A percentile compares a stretch with the other conserved stretches of the same genome.
phyloP scores from a whole-genome alignment of 2,329 filamentous ascomycete genomes.

The Aspergillus quadricinctus region DNA sequence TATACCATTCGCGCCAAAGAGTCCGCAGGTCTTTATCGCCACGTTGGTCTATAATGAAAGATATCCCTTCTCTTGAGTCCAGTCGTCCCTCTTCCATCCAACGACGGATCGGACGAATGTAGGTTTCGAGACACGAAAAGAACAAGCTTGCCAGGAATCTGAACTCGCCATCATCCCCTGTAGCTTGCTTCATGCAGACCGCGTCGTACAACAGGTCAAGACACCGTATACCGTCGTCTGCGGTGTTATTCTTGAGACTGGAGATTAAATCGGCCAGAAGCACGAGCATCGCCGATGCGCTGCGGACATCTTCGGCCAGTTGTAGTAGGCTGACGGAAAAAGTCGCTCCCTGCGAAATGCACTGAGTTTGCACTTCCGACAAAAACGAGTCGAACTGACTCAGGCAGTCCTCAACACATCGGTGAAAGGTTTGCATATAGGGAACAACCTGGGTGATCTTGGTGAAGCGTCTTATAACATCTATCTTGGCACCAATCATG shows the following conservation, averaged over 20 bases:
- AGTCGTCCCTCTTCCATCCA: conserved; percentile 85
- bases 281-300: conserved; percentile 52
- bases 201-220: conserved; percentile 74
- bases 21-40: conserved; percentile 55
- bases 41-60: conserved; percentile 66
- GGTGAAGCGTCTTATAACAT: conserved; percentile 48
- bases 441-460: conserved; percentile 47
- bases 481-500: conserved; percentile 46
- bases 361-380: conserved; percentile 56
- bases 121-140: conserved; percentile 75
- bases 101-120: conserved; percentile 69
- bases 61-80: conserved; percentile 60
- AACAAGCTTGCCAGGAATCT: conserved; percentile 65
- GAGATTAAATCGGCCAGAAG: conserved; percentile 60
- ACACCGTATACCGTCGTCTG: conserved; percentile 61
- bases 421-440: conserved; percentile 68
- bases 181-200: conserved; percentile 64
- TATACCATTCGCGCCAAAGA: conserved; percentile 73
- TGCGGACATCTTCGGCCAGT: conserved; percentile 55
- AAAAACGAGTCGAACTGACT: conserved; percentile 56
- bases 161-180: conserved; percentile 60
- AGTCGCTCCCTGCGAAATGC: conserved; percentile 52
- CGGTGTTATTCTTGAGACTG: conserved; percentile 46
- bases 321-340: conserved; percentile 63
- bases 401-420: conserved; percentile 57